Evolutionary conservation across 2,329 filamentous ascomycete species (phyloP).

Genomic region (Escovopsis sp.): DNA sequence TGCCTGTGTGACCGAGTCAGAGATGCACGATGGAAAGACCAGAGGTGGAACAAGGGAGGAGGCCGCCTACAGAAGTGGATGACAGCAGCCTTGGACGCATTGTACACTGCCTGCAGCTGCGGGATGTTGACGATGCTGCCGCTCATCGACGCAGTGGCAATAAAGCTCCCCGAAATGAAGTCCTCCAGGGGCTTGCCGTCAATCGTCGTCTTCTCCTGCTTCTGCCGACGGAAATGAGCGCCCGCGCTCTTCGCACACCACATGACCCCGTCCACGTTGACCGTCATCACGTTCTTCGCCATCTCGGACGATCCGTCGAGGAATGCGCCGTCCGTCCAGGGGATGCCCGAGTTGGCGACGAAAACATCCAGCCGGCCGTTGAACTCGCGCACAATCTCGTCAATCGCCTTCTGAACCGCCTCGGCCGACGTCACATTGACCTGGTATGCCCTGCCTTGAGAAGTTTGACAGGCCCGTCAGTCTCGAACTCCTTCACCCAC

Average conservation of each 20-base stretch:
- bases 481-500: too few relatives aligned
- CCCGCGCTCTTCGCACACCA: slow-evolving; percentile 62
- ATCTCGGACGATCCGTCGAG: slow-evolving; percentile 49
- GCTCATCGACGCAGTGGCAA: slow-evolving; percentile 66
- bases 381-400: slow-evolving; percentile 47
- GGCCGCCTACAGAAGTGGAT: slow-evolving; percentile 37
- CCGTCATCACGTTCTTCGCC: slow-evolving; percentile 52
- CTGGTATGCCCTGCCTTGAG: slow-evolving; percentile 28
- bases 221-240: slow-evolving; percentile 54
- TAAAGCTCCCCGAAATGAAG: slow-evolving; percentile 53
- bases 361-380: slow-evolving; percentile 64
- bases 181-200: slow-evolving; percentile 46
- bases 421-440: slow-evolving; percentile 44
- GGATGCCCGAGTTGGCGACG: slow-evolving; percentile 64
- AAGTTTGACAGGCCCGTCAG: not conserved
- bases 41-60: too few relatives aligned
- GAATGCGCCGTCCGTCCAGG: slow-evolving; percentile 55
- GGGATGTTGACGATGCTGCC: slow-evolving; percentile 67
- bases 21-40: too few relatives aligned
- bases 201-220: slow-evolving; percentile 47
- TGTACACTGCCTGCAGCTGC: slow-evolving; percentile 60
- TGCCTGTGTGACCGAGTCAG: slow-evolving; percentile 27
- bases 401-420: slow-evolving; percentile 35
- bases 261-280: slow-evolving; percentile 64
- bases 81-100: slow-evolving; percentile 54